Base-by-base conservation (phyloP, 208 protist species). In the Leishmania lainsoni region DNA sequence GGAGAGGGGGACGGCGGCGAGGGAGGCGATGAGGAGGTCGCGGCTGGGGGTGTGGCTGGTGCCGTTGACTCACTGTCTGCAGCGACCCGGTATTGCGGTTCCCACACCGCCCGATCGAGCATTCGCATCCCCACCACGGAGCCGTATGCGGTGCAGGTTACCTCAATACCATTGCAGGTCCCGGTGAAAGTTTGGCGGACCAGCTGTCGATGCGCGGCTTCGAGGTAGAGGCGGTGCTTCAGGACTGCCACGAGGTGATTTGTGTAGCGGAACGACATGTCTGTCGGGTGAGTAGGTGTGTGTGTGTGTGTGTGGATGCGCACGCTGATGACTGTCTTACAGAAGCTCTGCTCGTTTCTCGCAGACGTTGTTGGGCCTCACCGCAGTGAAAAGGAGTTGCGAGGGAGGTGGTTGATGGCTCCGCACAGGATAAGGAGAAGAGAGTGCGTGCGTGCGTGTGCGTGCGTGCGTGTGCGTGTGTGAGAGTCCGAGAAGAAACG, bases 261-360 rank as follows among this genome's bases (percentile, higher is more conserved):
- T 2, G 94, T 96, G 81, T 95, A 97, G 0, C 94, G 92, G 80
- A 97, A 97, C 0, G 94, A 97, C 94, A 97, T 97, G 39, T 59
- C 29, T 75, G n/a, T 22, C 35, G 65, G 56, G 6, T 73, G 69
- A 54, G 42, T 45, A 45, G 42, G 42, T 45, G 42, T 59, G 48
- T 10, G 48, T 29, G 10, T 54, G 48, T 35, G 71, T 3, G 72
- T 65, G 10, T 22, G 12, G 29, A 12, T 2, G 52, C 39, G 54
- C 32, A 75, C 70, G 48, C 26, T 3, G 70, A 75, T 9, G 49
- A 42, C 9, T 63, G 58, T 63, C 20, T 63, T 63, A 29, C 58
- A 20, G 58, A 63, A 12, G 58, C 58, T 32, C 26, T 63, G 26
- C 1, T 63, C 58, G 54, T 58, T 1, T 63, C 58, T 63, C 58